Evolutionary conservation across 2,329 filamentous ascomycete species (phyloP).

Genomic region (Alternaria tenuissima): DNA sequence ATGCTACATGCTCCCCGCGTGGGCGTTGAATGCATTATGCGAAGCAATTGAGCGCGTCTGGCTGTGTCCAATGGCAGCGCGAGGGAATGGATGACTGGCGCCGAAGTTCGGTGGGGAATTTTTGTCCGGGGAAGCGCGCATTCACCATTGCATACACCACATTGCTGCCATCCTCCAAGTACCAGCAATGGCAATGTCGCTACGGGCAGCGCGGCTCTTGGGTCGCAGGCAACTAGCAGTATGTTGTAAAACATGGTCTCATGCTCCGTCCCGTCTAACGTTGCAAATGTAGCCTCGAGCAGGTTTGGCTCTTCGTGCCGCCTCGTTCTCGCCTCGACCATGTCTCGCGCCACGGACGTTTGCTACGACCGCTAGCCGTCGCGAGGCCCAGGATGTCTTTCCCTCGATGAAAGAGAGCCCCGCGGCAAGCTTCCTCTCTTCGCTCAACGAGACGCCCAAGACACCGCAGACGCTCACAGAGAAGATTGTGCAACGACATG

Average conservation of each 20-base stretch:
- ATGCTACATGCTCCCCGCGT: slow-evolving; percentile 16
- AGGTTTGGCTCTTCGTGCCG: slow-evolving; percentile 37
- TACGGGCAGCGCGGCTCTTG: slow-evolving; percentile 46
- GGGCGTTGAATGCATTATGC: slow-evolving; percentile 26
- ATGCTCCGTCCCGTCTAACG: slow-evolving; percentile 21
- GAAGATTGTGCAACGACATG: slow-evolving; percentile 87
- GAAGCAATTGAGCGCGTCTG: slow-evolving; percentile 31
- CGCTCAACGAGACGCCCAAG: slow-evolving; percentile 61
- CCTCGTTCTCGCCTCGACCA: slow-evolving; percentile 34
- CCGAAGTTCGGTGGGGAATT: slow-evolving; percentile 32
- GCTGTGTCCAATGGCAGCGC: slow-evolving; percentile 35
- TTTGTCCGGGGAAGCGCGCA: slow-evolving; percentile 25
- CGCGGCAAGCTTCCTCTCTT: slow-evolving; percentile 74
- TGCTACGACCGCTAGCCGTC: slow-evolving; percentile 30
- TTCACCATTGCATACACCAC: slow-evolving; percentile 29
- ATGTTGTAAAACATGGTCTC: slow-evolving; percentile 14
- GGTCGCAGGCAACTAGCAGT: slow-evolving; percentile 42
- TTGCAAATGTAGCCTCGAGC: slow-evolving; percentile 29
- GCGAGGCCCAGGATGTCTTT: slow-evolving; percentile 56
- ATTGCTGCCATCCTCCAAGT: slow-evolving; percentile 14
- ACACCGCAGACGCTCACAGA: slow-evolving; percentile 84
- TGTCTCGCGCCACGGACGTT: slow-evolving; percentile 38
- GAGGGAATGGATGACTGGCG: neutral
- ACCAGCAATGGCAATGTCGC: slow-evolving; percentile 48
- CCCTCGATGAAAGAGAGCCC: slow-evolving; percentile 69